Base-by-base conservation (phyloP, 192 early-diverging fungal genomes). In the Chytriomyces sp. region DNA sequence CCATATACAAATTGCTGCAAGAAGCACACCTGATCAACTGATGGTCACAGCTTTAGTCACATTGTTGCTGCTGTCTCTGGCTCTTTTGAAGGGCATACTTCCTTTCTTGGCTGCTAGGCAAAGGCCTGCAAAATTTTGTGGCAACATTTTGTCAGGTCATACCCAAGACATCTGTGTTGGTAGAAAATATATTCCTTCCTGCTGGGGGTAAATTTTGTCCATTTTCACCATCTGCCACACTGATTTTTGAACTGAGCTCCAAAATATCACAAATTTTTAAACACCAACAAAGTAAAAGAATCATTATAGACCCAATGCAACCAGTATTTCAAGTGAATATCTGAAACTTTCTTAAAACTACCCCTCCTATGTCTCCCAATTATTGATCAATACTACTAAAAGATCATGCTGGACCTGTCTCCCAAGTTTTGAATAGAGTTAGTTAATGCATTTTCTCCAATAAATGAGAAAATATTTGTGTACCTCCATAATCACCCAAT, bases 281-380 rank as follows among this genome's bases (percentile, higher is more conserved):
- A 92, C 0, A 95, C 98, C 52, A 99, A 93, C 96, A 95, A 99
- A 36, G 95, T 94, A 80, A 90, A 99, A n/a, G 96, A 89, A 49
- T 94, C 76, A 30, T 52, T 30, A 66, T 64, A 28, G 64, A 60
- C 28, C 22, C 31, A n/a, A n/a, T n/a, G n/a, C n/a, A n/a, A n/a
- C n/a, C n/a, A n/a, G n/a, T n/a, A n/a, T n/a, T n/a, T n/a, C n/a
- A n/a, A n/a, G n/a, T n/a, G n/a, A n/a, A 36, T 26, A 3, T 36
- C 10, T 52, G 61, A 31, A 4, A 25, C 19, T 39, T 25, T 37
- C 28, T 41, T 17, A 31, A 22, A 53, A 36, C n/a, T 7, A 17
- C 7, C 31, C 17, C 31, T 31, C 12, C 12, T 76, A 91, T n/a
- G n/a, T n/a, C n/a, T n/a, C n/a, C n/a, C n/a, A n/a, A n/a, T n/a